A percentile compares a stretch with the other conserved stretches of the same genome.
phyloP scores from a whole-genome alignment of 176 grass and related monocot species.

The Zoysia pacifica region DNA sequence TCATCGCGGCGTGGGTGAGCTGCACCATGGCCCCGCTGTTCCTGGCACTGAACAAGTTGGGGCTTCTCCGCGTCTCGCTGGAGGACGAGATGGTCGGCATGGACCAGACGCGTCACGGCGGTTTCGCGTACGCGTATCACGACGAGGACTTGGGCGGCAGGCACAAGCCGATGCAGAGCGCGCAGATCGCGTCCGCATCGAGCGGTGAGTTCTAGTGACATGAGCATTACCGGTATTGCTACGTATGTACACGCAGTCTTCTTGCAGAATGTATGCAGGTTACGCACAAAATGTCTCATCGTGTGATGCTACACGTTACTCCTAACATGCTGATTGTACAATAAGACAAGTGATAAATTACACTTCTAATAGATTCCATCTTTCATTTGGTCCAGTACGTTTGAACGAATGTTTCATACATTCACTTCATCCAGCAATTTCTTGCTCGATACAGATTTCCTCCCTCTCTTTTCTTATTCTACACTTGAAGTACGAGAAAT shows the following conservation, averaged over 20 bases:
- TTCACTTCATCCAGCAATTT: background rate
- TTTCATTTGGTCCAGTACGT: background rate
- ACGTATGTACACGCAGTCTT: too few species aligned
- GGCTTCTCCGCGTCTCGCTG: slow-evolving; percentile 38
- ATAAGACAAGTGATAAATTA: slow-evolving; percentile 8
- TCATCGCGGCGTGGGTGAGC: slow-evolving; percentile 63
- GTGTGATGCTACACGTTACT: background rate
- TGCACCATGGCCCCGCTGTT: slow-evolving; percentile 68
- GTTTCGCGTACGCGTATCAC: slow-evolving; percentile 59
- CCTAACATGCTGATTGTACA: slow-evolving; percentile 17
- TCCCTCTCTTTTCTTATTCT: background rate
- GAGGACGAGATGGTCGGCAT: slow-evolving; percentile 61
- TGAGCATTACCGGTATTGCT: background rate
- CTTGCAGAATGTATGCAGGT: slow-evolving; percentile 15
- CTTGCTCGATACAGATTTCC: background rate
- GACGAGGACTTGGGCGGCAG: slow-evolving; percentile 44
- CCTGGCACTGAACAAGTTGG: slow-evolving; percentile 55
- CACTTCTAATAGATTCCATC: background rate
- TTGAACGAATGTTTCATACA: background rate
- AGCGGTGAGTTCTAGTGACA: slow-evolving; percentile 20
- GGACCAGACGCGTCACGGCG: slow-evolving; percentile 59
- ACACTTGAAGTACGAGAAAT: background rate
- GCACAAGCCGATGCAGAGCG: slow-evolving; percentile 29
- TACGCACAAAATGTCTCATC: background rate
- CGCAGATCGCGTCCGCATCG: slow-evolving; percentile 45